Percentiles rank a stretch among this genome's conserved stretches.
These are phyloP conservation scores for Melastoma malabathricum DNA, from an alignment of 345 rosid genomes.

Conservation along the genomic window DNA sequence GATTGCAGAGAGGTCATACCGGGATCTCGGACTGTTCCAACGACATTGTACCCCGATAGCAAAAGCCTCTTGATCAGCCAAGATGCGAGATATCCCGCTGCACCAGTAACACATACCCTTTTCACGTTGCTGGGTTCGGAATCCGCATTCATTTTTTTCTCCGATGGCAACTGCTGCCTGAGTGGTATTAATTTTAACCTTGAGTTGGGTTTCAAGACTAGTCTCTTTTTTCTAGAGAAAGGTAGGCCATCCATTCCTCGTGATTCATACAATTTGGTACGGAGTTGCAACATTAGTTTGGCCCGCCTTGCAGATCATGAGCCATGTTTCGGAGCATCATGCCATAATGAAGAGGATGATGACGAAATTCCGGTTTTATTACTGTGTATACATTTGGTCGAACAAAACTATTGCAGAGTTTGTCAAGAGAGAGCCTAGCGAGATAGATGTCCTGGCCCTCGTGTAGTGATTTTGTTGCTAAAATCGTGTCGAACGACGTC, in stretches of 20 bases:
- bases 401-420: too few relatives aligned
- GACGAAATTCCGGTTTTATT: too few relatives aligned
- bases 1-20: constrained; percentile 10
- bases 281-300: too few relatives aligned
- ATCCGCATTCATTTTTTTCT: constrained; percentile 1
- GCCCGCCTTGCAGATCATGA: not conserved
- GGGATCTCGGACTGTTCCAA: constrained; percentile 87
- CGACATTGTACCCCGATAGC: constrained; percentile 55
- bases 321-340: too few relatives aligned
- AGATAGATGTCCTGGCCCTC: too few relatives aligned
- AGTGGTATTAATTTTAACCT: not conserved
- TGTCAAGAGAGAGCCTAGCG: too few relatives aligned
- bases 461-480: too few relatives aligned
- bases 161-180: not conserved
- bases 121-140: constrained; percentile 27
- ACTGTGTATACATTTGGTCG: too few relatives aligned
- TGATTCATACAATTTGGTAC: not conserved
- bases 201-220: too few relatives aligned
- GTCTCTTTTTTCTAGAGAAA: constrained; percentile 6
- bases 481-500: too few relatives aligned
- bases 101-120: constrained; percentile 81
- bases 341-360: too few relatives aligned
- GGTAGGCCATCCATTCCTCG: constrained; percentile 23
- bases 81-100: constrained; percentile 81
- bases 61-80: constrained; percentile 87